Percentiles rank a stretch among this genome's conserved stretches.
Conservation (phyloP, 2,329 filamentous ascomycete species). For the Fusarium cicatricum region DNA sequence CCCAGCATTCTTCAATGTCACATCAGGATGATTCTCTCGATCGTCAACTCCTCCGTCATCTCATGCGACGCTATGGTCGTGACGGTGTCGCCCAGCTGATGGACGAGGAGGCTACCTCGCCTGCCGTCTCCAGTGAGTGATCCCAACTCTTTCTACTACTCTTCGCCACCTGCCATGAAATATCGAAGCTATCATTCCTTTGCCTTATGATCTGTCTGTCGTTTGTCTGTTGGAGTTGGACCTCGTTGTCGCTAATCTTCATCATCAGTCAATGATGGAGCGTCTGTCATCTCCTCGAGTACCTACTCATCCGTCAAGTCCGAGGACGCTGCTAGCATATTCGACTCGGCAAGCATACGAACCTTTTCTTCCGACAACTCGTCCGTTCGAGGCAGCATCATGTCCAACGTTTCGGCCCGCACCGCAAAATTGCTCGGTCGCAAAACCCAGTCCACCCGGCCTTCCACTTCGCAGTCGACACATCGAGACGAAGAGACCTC, state of each 20-base stretch:
- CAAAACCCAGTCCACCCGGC: constrained; percentile 36
- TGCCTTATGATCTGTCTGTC: no score
- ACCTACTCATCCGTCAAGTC: constrained; percentile 48
- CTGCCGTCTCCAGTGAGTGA: constrained; percentile 43
- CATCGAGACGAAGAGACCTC: constrained; percentile 37
- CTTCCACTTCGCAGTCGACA: constrained; percentile 30
- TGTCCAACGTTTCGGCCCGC: constrained; percentile 51
- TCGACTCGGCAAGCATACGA: constrained; percentile 48
- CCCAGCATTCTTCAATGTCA: constrained; percentile 40
- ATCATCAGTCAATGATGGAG: constrained; percentile 42
- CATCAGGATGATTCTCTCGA: constrained; percentile 44
- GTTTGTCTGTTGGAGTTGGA: not conserved
- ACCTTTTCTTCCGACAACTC: constrained; percentile 53
- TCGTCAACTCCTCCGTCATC: constrained; percentile 48
- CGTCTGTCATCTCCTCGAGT: constrained; percentile 48
- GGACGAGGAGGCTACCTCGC: constrained; percentile 44
- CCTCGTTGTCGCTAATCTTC: constrained; percentile 11
- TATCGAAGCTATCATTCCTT: no score
- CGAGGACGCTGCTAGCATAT: constrained; percentile 49
- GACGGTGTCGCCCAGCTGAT: constrained; percentile 47
- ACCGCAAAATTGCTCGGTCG: constrained; percentile 48
- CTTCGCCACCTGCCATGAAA: not conserved
- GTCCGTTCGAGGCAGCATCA: constrained; percentile 51
- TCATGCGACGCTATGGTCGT: constrained; percentile 45
- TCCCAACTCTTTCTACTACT: not conserved